phyloP scores from a whole-genome alignment of 768 basidiomycete genomes.

The Cystobasidium onofrii region DNA sequence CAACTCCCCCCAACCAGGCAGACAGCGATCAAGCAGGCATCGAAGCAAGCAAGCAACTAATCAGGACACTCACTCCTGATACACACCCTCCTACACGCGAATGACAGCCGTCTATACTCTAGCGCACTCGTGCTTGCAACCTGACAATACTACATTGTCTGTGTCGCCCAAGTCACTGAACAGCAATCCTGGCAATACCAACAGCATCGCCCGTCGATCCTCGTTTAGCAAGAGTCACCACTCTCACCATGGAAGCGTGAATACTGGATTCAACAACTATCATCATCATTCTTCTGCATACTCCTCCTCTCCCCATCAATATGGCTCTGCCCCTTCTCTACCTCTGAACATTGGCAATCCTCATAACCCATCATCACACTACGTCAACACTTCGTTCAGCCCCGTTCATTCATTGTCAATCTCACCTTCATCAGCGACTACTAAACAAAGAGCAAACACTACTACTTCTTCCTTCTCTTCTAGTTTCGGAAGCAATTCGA shows the following conservation, averaged over 20 bases:
- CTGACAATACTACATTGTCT: background rate
- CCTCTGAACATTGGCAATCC: background rate
- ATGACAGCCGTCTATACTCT: conserved; percentile 24
- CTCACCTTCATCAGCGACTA: background rate
- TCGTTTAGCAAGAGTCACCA: background rate
- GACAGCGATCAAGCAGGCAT: background rate
- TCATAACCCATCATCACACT: background rate
- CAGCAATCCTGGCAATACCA: background rate
- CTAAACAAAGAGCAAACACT: background rate
- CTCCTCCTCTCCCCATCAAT: background rate
- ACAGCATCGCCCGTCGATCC: background rate
- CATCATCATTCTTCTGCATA: too few species aligned
- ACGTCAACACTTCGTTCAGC: background rate
- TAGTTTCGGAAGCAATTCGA: background rate
- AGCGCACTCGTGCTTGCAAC: background rate
- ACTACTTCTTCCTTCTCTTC: background rate
- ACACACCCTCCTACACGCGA: background rate
- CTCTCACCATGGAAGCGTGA: background rate
- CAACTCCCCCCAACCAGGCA: background rate
- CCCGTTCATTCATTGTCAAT: background rate
- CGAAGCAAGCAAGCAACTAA: background rate
- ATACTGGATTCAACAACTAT: background rate
- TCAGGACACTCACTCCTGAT: background rate
- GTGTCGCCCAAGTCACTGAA: background rate
- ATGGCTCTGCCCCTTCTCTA: background rate